Base-by-base conservation (phyloP, 2,329 filamentous ascomycete genomes). In the Pseudocercospora cruenta region DNA sequence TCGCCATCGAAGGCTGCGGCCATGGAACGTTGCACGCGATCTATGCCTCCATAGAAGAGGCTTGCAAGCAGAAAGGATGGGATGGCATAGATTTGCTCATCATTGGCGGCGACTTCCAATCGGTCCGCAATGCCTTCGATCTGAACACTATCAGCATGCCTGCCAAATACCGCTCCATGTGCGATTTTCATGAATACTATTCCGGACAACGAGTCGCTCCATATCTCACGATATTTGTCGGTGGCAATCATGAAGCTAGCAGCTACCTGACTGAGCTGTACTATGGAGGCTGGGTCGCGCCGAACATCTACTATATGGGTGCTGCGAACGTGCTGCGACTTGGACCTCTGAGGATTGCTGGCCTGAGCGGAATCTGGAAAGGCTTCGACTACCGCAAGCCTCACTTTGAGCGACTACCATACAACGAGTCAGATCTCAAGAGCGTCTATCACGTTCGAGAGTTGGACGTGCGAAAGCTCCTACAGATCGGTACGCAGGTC, bases 241-340 rank as follows among this genome's bases (percentile, higher is more conserved):
- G 90, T 51, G 95, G 95, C 2, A 99, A 99, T 76, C 95, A 99
- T 75, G 95, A 99, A 81, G 94, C 95, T 0, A 91, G 91, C 74
- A 93, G 91, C 59, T 89, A 98, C 79, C 83, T 97, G 4, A 95
- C 90, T 83, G 95, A 99, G 80, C 86, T 99, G 0, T 96, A 92
- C 81, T 96, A 98, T 76, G 95, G 95, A 60, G 95, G 95, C 59
- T 99, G 95, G 95, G 95, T 93, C 5, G 94, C 94, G 7, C 93
- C 93, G 8, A 96, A 95, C 72, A 98, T 99, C 69, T 99, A 97
- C 83, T 99, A 97, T 80, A 86, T 98, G 78, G 95, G 95, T 58
- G 92, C 93, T 36, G 93, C 95, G 66, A 97, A 96, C 76, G 90
- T 99, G 8, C 78, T 99, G 47, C 89, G 90, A 19, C 83, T 96